phyloP scores from a whole-genome alignment of 78 protist species.

The Dictyostelium purpureum region DNA sequence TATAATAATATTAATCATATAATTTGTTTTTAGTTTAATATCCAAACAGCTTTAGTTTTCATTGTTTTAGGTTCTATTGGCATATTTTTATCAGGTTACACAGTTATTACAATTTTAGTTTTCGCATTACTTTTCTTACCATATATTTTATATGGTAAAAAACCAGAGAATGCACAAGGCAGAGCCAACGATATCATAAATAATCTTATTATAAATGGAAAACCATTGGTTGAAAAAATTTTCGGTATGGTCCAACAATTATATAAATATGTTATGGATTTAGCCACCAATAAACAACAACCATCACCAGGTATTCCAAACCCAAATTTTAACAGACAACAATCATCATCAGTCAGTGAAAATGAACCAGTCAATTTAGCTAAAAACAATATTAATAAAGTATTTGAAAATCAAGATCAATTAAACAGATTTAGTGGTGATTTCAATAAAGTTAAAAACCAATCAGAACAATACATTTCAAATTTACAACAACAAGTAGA shows the following conservation, averaged over 20 bases:
- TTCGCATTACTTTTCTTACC: background rate
- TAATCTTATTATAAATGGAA: background rate
- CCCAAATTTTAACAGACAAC: too few species aligned
- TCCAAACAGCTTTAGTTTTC: constrained; percentile 29
- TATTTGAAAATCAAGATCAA: too few species aligned
- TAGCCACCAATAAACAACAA: background rate
- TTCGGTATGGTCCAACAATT: background rate
- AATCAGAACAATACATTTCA: too few species aligned
- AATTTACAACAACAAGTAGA: too few species aligned
- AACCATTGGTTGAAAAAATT: constrained; percentile 12
- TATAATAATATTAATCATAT: background rate
- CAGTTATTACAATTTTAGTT: background rate
- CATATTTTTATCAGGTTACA: constrained; percentile 34
- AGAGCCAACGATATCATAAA: background rate
- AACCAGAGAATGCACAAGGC: background rate
- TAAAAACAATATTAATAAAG: too few species aligned
- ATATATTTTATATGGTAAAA: background rate
- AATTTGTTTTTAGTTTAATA: constrained; percentile 19
- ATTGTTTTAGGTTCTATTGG: constrained; percentile 22
- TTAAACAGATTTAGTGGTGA: too few species aligned
- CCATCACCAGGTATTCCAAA: constrained; percentile 33
- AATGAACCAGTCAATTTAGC: too few species aligned
- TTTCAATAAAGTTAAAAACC: too few species aligned
- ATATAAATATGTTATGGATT: background rate
- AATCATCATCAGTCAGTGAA: too few species aligned